Conservation (phyloP, 306 rosid species). For the Prunus padus region DNA sequence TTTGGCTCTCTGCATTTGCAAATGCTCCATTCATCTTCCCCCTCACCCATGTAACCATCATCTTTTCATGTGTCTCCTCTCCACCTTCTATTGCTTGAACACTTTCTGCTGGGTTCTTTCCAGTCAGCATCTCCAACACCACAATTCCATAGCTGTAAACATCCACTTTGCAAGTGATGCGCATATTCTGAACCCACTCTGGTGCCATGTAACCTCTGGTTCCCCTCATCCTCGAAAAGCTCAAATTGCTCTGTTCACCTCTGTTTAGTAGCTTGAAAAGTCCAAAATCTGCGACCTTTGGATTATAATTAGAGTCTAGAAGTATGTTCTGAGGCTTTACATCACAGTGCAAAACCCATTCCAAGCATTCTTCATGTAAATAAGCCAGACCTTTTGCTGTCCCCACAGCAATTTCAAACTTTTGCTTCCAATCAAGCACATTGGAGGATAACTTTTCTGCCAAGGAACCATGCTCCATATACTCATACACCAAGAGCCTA, state of each 20-base stretch:
- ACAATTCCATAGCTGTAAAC: conserved; percentile 69
- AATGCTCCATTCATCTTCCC: conserved; percentile 17
- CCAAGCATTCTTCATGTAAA: conserved; percentile 64
- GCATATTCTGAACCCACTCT: conserved; percentile 55
- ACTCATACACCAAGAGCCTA: conserved; percentile 51
- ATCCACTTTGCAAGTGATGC: conserved; percentile 57
- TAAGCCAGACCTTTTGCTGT: conserved; percentile 54
- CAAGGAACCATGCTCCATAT: conserved; percentile 47
- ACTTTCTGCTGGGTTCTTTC: conserved; percentile 31
- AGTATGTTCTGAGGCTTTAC: conserved; percentile 70
- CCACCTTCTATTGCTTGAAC: conserved; percentile 16
- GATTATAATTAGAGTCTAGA: conserved; percentile 39
- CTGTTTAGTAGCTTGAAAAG: conserved; percentile 44
- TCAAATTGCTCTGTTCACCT: conserved; percentile 24
- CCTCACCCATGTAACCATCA: conserved; percentile 41
- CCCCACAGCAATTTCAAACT: conserved; percentile 46
- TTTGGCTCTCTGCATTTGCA: neutral
- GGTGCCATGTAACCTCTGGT: conserved; percentile 78
- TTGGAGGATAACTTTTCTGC: conserved; percentile 27
- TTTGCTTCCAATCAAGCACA: conserved; percentile 43
- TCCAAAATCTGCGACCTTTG: conserved; percentile 66
- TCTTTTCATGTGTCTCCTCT: conserved; percentile 22
- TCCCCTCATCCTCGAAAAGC: conserved; percentile 50
- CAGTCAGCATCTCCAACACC: conserved; percentile 51
- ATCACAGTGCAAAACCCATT: conserved; percentile 70